These are phyloP conservation scores for Plasmodium gaboni DNA, from an alignment of 169 alveolate species.

Conservation along the genomic window DNA sequence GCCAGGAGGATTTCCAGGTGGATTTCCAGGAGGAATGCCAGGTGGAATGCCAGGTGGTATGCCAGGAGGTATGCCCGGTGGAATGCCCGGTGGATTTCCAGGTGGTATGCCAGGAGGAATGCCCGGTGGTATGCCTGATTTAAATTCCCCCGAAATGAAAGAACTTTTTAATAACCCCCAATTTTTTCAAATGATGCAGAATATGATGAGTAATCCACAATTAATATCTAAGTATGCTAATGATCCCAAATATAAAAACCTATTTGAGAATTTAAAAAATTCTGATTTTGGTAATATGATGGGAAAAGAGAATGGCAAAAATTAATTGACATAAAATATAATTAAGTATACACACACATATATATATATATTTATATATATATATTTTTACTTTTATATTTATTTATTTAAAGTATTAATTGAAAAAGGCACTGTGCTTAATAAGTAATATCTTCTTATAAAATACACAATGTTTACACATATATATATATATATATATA, in stretches of 20 bases:
- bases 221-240: slow-evolving; percentile 78
- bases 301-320: slow-evolving; percentile 41
- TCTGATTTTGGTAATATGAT: slow-evolving; percentile 68
- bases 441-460: no score
- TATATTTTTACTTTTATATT: no score
- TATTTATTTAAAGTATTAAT: no score
- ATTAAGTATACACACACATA: not conserved
- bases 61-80: slow-evolving; percentile 80
- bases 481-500: no score
- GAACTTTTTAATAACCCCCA: slow-evolving; percentile 68
- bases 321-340: not conserved
- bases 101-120: slow-evolving; percentile 83
- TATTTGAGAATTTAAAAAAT: slow-evolving; percentile 71
- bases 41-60: slow-evolving; percentile 81
- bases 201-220: slow-evolving; percentile 83
- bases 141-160: slow-evolving; percentile 75
- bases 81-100: slow-evolving; percentile 81
- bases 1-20: slow-evolving; percentile 82
- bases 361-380: no score
- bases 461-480: no score
- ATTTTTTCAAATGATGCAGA: slow-evolving; percentile 83
- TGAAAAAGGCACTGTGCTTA: not conserved
- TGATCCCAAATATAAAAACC: slow-evolving; percentile 81
- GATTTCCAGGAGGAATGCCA: slow-evolving; percentile 78
- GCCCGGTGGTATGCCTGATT: slow-evolving; percentile 85